A percentile compares a stretch with the other conserved stretches of the same genome.
phyloP scores from a whole-genome alignment of 208 protist genomes.

The Crithidia expoeki region DNA sequence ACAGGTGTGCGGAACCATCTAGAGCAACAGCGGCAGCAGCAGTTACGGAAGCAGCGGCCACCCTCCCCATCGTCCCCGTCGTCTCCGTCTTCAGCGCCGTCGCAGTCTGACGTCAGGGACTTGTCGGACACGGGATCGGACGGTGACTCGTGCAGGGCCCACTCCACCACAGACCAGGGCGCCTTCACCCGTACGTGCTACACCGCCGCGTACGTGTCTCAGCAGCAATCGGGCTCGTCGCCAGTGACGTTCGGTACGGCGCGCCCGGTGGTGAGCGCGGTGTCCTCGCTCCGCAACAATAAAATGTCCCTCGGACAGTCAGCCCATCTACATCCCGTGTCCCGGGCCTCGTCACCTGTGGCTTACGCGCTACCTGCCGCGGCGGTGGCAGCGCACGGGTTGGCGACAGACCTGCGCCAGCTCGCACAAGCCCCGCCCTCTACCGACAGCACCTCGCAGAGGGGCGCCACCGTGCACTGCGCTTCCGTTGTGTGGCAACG shows the following conservation, averaged over 20 bases:
- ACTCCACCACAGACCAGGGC: background rate
- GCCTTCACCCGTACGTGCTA: background rate
- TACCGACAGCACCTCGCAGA: background rate
- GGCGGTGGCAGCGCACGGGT: background rate
- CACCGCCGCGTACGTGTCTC: conserved; percentile 14
- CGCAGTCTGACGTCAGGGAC: conserved; percentile 1
- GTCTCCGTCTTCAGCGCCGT: background rate
- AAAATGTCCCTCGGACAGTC: background rate
- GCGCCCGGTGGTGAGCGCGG: background rate
- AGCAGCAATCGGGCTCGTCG: conserved; percentile 1
- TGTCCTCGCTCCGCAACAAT: conserved; percentile 12
- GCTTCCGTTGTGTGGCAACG: background rate
- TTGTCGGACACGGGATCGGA: conserved; percentile 13
- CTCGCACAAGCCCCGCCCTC: background rate
- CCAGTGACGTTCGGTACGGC: background rate
- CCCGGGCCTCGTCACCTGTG: conserved; percentile 2
- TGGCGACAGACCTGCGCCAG: background rate
- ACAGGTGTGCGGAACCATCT: background rate
- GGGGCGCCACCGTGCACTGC: conserved; percentile 7
- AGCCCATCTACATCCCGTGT: background rate
- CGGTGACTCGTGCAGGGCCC: conserved; percentile 5
- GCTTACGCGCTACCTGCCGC: background rate
- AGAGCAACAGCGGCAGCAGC: background rate
- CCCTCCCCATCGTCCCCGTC: background rate
- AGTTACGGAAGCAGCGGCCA: background rate